Conservation (phyloP, 352 stramenopile genomes). For the Elongisporangium senticosum region DNA sequence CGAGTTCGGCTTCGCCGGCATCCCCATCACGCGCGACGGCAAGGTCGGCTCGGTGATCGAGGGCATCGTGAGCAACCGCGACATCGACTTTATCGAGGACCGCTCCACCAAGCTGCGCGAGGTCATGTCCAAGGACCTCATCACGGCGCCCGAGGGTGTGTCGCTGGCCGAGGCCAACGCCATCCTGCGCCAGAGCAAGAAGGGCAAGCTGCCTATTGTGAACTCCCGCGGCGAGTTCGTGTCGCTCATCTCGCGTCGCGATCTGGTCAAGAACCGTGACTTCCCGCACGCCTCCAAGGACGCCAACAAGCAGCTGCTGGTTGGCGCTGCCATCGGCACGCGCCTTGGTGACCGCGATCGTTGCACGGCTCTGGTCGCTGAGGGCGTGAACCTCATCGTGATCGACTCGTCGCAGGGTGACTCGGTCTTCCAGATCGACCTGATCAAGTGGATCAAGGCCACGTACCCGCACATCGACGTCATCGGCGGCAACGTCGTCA, state of each 20-base stretch:
- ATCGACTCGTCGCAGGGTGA: constrained; percentile 99
- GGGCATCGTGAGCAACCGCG: constrained; percentile 98
- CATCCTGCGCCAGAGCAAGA: constrained; percentile 98
- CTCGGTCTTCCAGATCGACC: constrained; percentile 90
- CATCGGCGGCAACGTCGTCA: constrained; percentile 99
- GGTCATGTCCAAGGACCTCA: constrained; percentile 89
- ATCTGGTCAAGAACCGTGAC: constrained; percentile 98
- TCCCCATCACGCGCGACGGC: constrained; percentile 98
- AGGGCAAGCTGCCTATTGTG: constrained; percentile 99
- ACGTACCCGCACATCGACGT: constrained; percentile 95
- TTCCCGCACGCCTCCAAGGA: constrained; percentile 97
- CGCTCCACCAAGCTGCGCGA: constrained; percentile 73
- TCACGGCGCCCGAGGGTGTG: constrained; percentile 93
- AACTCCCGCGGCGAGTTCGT: constrained; percentile 97
- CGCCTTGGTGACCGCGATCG: constrained; percentile 95
- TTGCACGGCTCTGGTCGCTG: constrained; percentile 87
- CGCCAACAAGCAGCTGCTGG: constrained; percentile 97
- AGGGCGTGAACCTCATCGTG: constrained; percentile 98
- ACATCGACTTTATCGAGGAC: constrained; percentile 99
- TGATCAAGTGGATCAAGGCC: constrained; percentile 94
- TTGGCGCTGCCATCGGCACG: constrained; percentile 98
- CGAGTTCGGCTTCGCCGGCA: constrained; percentile 96
- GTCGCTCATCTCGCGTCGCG: constrained; percentile 96
- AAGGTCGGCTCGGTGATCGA: constrained; percentile 97
- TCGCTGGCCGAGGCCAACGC: constrained; percentile 96